phyloP scores from a whole-genome alignment of 148 eudicot species.

The Heliosperma pusillum region DNA sequence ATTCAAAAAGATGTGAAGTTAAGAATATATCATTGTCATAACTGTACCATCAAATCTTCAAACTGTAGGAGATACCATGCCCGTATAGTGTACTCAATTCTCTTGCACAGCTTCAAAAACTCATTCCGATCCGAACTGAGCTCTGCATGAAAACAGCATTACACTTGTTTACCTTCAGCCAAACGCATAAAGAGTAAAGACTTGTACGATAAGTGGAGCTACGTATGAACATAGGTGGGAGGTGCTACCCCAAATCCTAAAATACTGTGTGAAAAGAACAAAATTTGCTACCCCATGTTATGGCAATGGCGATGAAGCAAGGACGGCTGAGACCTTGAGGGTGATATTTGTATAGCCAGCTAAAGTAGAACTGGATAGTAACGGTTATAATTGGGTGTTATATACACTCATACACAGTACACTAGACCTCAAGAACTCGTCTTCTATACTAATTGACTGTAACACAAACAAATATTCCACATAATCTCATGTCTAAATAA shows the following conservation, averaged over 20 bases:
- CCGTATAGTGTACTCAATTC: constrained; percentile 77
- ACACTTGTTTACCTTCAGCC: not conserved
- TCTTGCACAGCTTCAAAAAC: constrained; percentile 78
- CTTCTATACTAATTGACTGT: not conserved
- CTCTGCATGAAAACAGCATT: constrained; percentile 36
- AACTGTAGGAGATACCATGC: constrained; percentile 90
- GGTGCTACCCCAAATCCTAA: not conserved
- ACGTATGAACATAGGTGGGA: not conserved
- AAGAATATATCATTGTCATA: not conserved
- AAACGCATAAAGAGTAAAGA: not conserved
- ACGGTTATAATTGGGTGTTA: not conserved
- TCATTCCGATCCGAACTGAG: constrained; percentile 61
- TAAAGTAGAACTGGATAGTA: not conserved
- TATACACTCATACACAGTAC: too few relatives aligned
- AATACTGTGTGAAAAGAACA: too few relatives aligned
- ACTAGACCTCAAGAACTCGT: not conserved
- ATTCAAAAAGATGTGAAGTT: not conserved
- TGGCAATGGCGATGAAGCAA: not conserved
- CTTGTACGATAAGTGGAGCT: not conserved
- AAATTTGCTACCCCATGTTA: not conserved
- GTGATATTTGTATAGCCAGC: not conserved
- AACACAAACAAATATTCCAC: not conserved
- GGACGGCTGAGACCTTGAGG: not conserved
- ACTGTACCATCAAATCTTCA: constrained; percentile 83
- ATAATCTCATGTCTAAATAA: not conserved